Evolutionary conservation across 257 asterid genomes (phyloP), one percentile per base, ranked within the genome.

Genomic region (Henckelia pumila): DNA sequence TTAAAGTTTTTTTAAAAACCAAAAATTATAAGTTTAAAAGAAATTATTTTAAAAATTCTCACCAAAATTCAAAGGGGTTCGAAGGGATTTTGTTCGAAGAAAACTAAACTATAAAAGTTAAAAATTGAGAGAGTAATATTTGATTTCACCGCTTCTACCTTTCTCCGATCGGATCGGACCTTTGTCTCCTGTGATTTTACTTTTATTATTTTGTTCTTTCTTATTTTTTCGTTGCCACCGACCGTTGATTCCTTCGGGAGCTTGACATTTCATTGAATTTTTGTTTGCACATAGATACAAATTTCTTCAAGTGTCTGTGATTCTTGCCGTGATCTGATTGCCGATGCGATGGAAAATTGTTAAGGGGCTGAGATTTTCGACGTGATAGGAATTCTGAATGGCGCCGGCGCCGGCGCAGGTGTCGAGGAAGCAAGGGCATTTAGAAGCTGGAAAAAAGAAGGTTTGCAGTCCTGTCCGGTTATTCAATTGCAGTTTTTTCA

Each of bases 361-460:
- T 59, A 65, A 67, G 77, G 76, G 37, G 37, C 11, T 32, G 37
- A 32, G 37, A 32, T 32, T 32, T 32, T 32, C 1, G 10, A 9
- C 11, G 8, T 32, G 37, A 32, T 32, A 7, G 37, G 37, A 1
- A 32, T 71, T 69, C 75, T 28, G 68, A 78, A 90, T 88, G 97
- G 95, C 97, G 83, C 84, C 96, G 80, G 95, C 80, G 73, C 95
- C n/a, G n/a, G n/a, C n/a, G n/a, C n/a, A 90, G 90, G 92, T 81
- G 61, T 66, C 77, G 75, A 83, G 75, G 79, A 91, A 91, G 82
- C 85, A 84, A 73, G 89, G 77, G 73, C 84, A 86, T 83, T 80
- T 84, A 83, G 89, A 83, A 84, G 96, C 96, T 76, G 97, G 97
- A 32, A 84, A 76, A 71, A 86, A 52, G 68, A 85, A 78, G 98